A percentile compares a stretch with the other conserved stretches of the same genome.
Conservation (phyloP, 768 basidiomycete species). For the Rhodotorula babjevae region DNA sequence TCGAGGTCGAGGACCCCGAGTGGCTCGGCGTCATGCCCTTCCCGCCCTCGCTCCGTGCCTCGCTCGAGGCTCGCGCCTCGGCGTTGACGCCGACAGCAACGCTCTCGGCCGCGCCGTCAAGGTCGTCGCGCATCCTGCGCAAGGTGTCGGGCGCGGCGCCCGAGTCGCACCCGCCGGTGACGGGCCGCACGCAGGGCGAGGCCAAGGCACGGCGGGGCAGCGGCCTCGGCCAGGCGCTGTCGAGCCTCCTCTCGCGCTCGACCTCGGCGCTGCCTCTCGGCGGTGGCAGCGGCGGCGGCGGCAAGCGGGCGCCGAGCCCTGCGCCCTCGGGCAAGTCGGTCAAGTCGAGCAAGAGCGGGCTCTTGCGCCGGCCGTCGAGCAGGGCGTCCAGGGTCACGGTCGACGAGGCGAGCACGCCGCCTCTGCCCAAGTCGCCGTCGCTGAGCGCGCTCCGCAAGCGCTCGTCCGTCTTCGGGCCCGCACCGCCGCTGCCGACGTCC, state of each 20-base stretch:
- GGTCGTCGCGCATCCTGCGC: not conserved
- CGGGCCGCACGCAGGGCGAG: constrained; percentile 14
- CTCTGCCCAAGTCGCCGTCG: not conserved
- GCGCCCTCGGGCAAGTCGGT: constrained; percentile 17
- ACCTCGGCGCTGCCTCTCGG: constrained; percentile 17
- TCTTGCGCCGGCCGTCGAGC: not conserved
- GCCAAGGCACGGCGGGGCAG: constrained; percentile 7
- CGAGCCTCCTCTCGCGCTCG: constrained; percentile 18
- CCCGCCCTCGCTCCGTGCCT: not conserved
- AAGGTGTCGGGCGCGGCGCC: not conserved
- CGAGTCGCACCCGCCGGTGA: constrained; percentile 21
- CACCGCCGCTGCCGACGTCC: not conserved
- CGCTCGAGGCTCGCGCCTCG: not conserved
- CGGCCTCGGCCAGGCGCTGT: constrained; percentile 10
- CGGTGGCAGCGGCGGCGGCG: not conserved
- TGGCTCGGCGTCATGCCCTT: constrained; percentile 37
- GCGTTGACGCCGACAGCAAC: not conserved
- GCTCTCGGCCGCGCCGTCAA: not conserved
- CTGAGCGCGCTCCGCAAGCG: not conserved
- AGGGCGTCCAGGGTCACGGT: not conserved
- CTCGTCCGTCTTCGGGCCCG: not conserved
- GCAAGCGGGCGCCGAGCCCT: constrained; percentile 21
- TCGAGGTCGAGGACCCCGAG: constrained; percentile 14
- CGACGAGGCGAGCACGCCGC: not conserved
- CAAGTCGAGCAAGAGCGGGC: constrained; percentile 15